Conservation (phyloP, 371 early-diverging fungal species). For the Mucor plumbeus region DNA sequence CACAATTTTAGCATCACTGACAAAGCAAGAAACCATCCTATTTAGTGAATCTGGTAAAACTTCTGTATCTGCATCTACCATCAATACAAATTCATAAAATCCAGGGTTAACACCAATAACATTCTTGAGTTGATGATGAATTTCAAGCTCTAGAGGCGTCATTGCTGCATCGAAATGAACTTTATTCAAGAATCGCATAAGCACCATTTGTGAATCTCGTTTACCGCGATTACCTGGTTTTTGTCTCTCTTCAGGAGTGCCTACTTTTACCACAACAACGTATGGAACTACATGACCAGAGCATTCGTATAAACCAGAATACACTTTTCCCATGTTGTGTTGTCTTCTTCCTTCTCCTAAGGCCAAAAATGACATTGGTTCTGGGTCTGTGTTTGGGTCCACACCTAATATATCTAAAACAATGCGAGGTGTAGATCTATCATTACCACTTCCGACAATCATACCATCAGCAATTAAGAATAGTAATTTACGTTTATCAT, state of each 20-base stretch:
- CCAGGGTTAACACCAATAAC: conserved; percentile 89
- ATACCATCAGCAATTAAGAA: conserved; percentile 92
- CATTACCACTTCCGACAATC: conserved; percentile 97
- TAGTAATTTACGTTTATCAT: conserved; percentile 94
- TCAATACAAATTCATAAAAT: conserved; percentile 69
- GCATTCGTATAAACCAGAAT: conserved; percentile 94
- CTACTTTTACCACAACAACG: conserved; percentile 95
- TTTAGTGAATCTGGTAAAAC: conserved; percentile 73
- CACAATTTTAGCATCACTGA: conserved; percentile 80
- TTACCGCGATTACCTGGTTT: conserved; percentile 90
- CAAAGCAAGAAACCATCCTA: conserved; percentile 77
- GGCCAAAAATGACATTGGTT: conserved; percentile 90
- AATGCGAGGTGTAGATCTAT: conserved; percentile 96
- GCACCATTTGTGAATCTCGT: conserved; percentile 86
- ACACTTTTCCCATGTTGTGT: conserved; percentile 97
- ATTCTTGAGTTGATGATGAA: conserved; percentile 90
- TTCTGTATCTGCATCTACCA: conserved; percentile 77
- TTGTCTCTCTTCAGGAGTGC: conserved; percentile 73
- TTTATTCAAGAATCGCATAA: conserved; percentile 84
- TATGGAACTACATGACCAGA: conserved; percentile 92
- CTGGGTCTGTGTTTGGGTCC: conserved; percentile 78
- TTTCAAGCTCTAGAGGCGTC: conserved; percentile 91
- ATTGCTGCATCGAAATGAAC: conserved; percentile 78
- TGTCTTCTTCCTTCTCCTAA: conserved; percentile 89
- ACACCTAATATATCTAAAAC: conserved; percentile 94